Evolutionary conservation across 345 rosid species (phyloP), one percentile per base, ranked within the genome.

Genomic region (Euclidium syriacum): DNA sequence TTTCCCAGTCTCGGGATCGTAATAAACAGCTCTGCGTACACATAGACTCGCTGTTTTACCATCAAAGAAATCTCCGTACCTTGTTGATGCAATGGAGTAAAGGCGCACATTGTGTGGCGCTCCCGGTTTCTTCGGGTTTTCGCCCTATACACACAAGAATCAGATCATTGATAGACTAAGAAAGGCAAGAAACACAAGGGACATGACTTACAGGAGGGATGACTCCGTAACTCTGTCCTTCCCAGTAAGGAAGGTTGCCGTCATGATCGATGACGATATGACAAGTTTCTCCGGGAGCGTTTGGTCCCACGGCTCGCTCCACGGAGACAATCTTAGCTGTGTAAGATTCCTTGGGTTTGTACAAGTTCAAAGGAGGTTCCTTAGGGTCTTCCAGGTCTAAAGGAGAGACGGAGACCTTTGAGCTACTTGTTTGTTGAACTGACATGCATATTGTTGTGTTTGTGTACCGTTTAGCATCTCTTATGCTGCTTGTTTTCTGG

Each of bases 221-320:
- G 14, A 94, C 92, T 58, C 99, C 97, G 30, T 84, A 94, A 76
- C 99, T 90, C 82, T 94, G 99, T 55, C 99, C 99, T 84, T 94
- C 99, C 99, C 99, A 94, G 43, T 94, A 94, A 58, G 99, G 99
- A 58, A 87, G 90, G 19, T 94, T 90, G 17, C 97, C 92, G 0
- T 82, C 92, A 30, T 94, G 99, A 78, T 94, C 95, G 58, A 94
- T 94, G n/a, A 90, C 90, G 52, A 94, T 80, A 58, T 90, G 99
- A 69, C 99, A 94, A 54, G 96, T 91, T 74, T 94, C 99, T 46
- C 99, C 99, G 0, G 99, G 97, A 7, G 97, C 90, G 27, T 90
- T 87, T 27, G 95, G 82, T 2, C 97, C 95, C 0, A 94, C 99
- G 30, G 86, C 48, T 72, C 99, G 81, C 79, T 90, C 99, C 57